A percentile compares a stretch with the other conserved stretches of the same genome.
Evolutionary conservation across 352 stramenopile species (phyloP).

Genomic region (Pythium grandisporangium): DNA sequence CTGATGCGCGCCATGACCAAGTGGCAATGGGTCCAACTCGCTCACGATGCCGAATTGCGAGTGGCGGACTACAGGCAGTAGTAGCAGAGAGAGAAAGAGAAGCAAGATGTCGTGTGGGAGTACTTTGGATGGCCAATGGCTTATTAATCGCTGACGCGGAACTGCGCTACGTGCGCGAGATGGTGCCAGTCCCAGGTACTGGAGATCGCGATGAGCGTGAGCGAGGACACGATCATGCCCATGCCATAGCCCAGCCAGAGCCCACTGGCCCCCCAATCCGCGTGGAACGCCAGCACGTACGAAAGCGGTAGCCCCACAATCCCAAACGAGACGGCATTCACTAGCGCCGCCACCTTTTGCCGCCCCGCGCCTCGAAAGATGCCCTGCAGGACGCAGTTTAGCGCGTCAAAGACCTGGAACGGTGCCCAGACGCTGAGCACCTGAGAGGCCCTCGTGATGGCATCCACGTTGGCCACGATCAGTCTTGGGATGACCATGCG

Average conservation of each 20-base stretch:
- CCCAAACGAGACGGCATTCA: slow-evolving; percentile 74
- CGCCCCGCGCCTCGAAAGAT: slow-evolving; percentile 61
- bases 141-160: slow-evolving; percentile 16
- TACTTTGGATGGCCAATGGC: no score
- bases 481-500: slow-evolving; percentile 38
- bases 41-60: no score
- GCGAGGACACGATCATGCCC: slow-evolving; percentile 28
- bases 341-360: slow-evolving; percentile 58
- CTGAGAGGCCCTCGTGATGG: slow-evolving; percentile 25
- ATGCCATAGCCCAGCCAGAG: slow-evolving; percentile 74
- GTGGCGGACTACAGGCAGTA: no score
- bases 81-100: no score
- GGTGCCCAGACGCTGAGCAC: slow-evolving; percentile 50
- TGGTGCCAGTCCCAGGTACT: slow-evolving; percentile 28
- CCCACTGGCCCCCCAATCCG: slow-evolving; percentile 38
- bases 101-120: no score
- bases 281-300: slow-evolving; percentile 46
- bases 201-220: slow-evolving; percentile 17
- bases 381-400: slow-evolving; percentile 65
- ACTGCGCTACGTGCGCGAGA: slow-evolving; percentile 20
- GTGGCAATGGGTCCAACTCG: no score
- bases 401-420: slow-evolving; percentile 66
- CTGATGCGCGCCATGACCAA: no score
- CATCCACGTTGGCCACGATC: slow-evolving; percentile 29
- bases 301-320: slow-evolving; percentile 60